phyloP scores from a whole-genome alignment of 108 stramenopile species.

The Nitzschia palea region DNA sequence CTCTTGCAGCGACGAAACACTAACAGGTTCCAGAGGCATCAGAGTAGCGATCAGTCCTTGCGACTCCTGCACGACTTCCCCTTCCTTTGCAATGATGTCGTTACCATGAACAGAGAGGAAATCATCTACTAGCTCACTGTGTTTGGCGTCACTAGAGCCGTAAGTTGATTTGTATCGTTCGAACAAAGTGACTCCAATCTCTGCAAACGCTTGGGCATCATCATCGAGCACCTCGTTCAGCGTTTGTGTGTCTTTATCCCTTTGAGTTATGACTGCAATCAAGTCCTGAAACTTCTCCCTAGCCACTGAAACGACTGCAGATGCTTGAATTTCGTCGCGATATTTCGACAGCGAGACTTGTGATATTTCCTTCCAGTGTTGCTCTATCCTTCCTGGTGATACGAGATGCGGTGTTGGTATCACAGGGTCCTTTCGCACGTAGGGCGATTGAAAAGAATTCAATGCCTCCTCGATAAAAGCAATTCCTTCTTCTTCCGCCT shows the following conservation, averaged over 20 bases:
- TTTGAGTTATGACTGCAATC: conserved; percentile 6
- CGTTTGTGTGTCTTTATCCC: neutral
- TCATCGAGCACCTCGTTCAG: conserved; percentile 17
- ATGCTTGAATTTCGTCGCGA: conserved; percentile 64
- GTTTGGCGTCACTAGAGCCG: conserved; percentile 37
- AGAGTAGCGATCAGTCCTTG: neutral
- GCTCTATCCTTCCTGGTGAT: conserved; percentile 57
- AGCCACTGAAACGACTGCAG: conserved; percentile 66
- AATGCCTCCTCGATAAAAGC: conserved; percentile 53
- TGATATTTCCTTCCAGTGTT: conserved; percentile 70
- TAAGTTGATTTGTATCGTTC: conserved; percentile 53
- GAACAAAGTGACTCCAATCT: conserved; percentile 55
- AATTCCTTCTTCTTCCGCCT: conserved; percentile 56
- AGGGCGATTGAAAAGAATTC: conserved; percentile 23
- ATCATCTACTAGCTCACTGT: conserved; percentile 71
- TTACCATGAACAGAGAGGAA: conserved; percentile 53
- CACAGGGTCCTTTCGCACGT: neutral
- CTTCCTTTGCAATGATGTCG: conserved; percentile 8
- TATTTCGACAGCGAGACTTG: conserved; percentile 42
- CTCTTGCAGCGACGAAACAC: neutral
- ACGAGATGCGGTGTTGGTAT: conserved; percentile 69
- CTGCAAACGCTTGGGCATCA: conserved; percentile 32
- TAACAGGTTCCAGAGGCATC: conserved; percentile 18
- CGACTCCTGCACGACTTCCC: neutral
- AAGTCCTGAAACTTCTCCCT: conserved; percentile 57